A percentile compares a stretch with the other conserved stretches of the same genome.
These are phyloP conservation scores for Rhizopogon parksii DNA, from an alignment of 1,284 basidiomycete genomes.

Conservation along the genomic window DNA sequence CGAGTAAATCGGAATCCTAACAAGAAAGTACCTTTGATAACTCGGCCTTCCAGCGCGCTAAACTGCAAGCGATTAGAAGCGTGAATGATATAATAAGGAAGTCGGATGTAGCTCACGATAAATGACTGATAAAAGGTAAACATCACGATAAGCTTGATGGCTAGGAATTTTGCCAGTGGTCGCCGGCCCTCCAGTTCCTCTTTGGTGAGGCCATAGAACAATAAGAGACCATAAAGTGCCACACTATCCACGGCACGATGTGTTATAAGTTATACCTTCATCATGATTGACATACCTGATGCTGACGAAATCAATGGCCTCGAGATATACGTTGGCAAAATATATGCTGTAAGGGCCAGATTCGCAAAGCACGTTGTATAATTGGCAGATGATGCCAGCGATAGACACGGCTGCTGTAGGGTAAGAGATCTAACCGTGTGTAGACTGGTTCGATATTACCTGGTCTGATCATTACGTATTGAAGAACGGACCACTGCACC, in stretches of 20 bases:
- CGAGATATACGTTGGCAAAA: conserved; percentile 69
- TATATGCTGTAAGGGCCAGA: conserved; percentile 50
- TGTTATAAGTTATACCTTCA: conserved; percentile 2
- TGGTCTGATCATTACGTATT: conserved; percentile 79
- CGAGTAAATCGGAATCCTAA: background rate
- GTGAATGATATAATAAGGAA: background rate
- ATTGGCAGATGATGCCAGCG: conserved; percentile 69
- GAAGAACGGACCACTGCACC: conserved; percentile 67
- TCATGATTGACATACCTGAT: conserved; percentile 52
- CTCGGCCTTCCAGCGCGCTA: conserved; percentile 45
- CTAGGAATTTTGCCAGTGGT: conserved; percentile 76
- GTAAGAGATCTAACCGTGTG: background rate
- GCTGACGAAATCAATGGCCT: conserved; percentile 66
- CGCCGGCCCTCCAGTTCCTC: conserved; percentile 70
- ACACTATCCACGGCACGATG: conserved; percentile 37
- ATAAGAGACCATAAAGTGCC: conserved; percentile 70
- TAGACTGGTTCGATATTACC: conserved; percentile 31
- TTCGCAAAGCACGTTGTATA: conserved; percentile 60
- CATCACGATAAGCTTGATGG: conserved; percentile 83
- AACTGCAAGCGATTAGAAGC: conserved; percentile 37
- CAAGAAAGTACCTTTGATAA: conserved; percentile 47
- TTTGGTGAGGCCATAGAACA: conserved; percentile 78
- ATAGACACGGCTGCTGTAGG: conserved; percentile 39
- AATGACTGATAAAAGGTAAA: conserved; percentile 78
- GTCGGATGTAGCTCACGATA: conserved; percentile 40